Evolutionary conservation across 1,284 basidiomycete genomes (phyloP).

Genomic region (Butyriboletus appendiculatus): DNA sequence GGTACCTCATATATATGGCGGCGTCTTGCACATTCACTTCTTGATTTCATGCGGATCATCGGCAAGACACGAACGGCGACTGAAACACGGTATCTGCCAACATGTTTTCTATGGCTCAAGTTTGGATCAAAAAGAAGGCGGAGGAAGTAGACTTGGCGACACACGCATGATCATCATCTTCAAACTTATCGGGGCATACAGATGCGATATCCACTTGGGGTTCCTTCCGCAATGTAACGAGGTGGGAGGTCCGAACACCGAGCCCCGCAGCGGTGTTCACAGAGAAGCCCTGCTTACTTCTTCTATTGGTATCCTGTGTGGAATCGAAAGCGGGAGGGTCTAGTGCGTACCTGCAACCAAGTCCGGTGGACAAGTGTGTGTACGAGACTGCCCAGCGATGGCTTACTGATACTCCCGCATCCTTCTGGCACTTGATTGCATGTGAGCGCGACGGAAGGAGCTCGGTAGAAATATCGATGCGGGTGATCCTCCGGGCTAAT

Average conservation of each 20-base stretch:
- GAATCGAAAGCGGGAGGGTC: neutral
- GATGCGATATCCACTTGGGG: neutral
- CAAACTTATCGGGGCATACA: neutral
- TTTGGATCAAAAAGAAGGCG: neutral
- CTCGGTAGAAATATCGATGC: neutral
- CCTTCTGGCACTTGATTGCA: neutral
- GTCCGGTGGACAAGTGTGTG: neutral
- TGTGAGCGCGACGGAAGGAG: neutral
- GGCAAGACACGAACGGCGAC: slow-evolving; percentile 9
- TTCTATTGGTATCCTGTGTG: neutral
- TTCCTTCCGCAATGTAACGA: neutral
- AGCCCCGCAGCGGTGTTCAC: neutral
- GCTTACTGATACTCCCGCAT: neutral
- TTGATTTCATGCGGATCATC: slow-evolving; percentile 7
- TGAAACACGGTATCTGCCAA: neutral
- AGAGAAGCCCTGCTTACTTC: neutral
- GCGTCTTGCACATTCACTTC: slow-evolving; percentile 3
- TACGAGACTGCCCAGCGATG: neutral
- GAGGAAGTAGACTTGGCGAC: neutral
- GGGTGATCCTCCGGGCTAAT: neutral
- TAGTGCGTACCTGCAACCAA: neutral
- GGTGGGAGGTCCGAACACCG: neutral
- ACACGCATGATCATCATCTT: neutral
- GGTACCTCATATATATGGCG: neutral
- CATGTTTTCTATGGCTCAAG: neutral